Conservation (phyloP, 306 rosid genomes). For the Vicia faba region DNA sequence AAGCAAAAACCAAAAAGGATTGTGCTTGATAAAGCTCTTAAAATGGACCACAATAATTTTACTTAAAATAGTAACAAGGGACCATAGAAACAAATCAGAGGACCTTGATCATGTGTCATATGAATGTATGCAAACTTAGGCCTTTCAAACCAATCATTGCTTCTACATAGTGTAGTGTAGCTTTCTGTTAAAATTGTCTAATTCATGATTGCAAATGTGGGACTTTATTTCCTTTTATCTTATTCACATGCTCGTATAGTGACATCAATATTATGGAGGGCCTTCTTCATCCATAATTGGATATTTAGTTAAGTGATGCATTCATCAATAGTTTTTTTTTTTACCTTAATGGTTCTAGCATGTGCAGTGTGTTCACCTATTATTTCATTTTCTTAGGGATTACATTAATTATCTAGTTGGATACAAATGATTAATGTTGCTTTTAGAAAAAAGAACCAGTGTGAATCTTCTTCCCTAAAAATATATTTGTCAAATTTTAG, state of each 20-base stretch:
- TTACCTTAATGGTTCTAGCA: neutral
- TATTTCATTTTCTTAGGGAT: neutral
- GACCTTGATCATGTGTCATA: conserved; percentile 24
- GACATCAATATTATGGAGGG: conserved; percentile 21
- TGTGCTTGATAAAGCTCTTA: conserved; percentile 24
- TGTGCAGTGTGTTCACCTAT: neutral
- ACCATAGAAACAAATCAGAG: conserved; percentile 24
- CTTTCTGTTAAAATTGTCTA: conserved; percentile 31
- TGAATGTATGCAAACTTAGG: neutral
- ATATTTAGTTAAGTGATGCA: conserved; percentile 15
- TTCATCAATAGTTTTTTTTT: conserved; percentile 9
- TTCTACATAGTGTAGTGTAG: conserved; percentile 8
- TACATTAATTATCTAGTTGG: too few relatives aligned
- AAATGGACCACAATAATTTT: conserved; percentile 25
- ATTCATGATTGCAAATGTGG: conserved; percentile 25
- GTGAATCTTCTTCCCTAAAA: too few relatives aligned
- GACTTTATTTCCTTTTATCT: conserved; percentile 25
- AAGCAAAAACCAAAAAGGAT: conserved; percentile 22
- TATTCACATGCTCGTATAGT: conserved; percentile 24
- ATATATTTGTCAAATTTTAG: too few relatives aligned
- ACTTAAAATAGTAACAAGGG: conserved; percentile 30
- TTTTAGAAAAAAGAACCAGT: too few relatives aligned
- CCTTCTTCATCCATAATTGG: conserved; percentile 9
- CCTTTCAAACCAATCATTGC: conserved; percentile 44
- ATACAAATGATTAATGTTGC: too few relatives aligned